phyloP scores from a whole-genome alignment of 2,329 filamentous ascomycete species.

The Lecanicillium sp. region DNA sequence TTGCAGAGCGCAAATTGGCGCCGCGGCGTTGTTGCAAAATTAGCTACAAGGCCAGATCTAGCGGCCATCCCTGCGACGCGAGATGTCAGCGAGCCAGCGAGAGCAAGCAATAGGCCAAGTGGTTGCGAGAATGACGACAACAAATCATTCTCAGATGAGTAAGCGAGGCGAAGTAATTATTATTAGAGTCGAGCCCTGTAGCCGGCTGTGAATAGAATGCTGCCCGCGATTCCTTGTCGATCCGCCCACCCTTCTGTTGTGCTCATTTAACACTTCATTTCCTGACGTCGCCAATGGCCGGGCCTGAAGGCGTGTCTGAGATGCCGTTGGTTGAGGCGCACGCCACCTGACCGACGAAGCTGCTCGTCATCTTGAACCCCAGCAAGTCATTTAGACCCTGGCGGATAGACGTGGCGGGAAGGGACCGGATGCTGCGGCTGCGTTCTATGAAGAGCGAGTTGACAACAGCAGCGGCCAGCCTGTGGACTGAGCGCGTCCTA shows the following conservation, averaged over 20 bases:
- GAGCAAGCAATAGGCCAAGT: neutral
- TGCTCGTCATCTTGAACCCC: conserved; percentile 10
- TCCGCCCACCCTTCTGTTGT: conserved; percentile 1
- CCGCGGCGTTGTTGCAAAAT: conserved; percentile 7
- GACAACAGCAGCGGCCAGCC: neutral
- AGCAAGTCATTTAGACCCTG: conserved; percentile 1
- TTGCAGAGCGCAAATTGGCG: neutral
- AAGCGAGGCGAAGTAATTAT: neutral
- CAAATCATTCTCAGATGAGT: neutral
- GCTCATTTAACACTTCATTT: conserved; percentile 11
- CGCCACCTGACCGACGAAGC: neutral
- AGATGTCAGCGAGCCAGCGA: neutral
- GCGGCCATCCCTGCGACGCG: neutral
- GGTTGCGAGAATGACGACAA: neutral
- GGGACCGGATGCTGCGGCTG: neutral
- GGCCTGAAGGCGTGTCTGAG: neutral
- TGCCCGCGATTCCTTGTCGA: neutral
- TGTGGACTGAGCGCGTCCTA: neutral
- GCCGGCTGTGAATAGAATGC: neutral
- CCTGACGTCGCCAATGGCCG: conserved; percentile 5
- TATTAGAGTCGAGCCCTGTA: neutral
- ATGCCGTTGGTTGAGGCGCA: neutral
- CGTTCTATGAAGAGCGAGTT: neutral
- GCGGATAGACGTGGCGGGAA: neutral
- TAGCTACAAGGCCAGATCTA: conserved; percentile 8